phyloP scores from a whole-genome alignment of 495 filamentous ascomycete species.

The Amphirosellinia nigrospora region DNA sequence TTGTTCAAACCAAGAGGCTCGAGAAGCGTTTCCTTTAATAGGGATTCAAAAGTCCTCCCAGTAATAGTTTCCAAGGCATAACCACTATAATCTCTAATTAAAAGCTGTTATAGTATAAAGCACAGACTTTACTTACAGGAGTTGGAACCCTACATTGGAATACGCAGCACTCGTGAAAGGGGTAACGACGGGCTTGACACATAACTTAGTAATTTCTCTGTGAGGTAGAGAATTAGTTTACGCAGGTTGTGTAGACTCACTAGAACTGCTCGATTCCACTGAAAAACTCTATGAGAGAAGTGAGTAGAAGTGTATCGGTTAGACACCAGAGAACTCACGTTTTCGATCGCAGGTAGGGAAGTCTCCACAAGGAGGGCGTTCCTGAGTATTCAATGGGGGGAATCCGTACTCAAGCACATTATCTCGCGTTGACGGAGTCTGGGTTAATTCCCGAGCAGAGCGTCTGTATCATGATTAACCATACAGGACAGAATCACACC shows the following conservation, averaged over 20 bases:
- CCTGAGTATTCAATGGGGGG: constrained; percentile 47
- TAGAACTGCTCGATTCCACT: constrained; percentile 41
- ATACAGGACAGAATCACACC: background rate
- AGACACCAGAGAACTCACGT: constrained; percentile 34
- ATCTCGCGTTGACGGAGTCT: constrained; percentile 40
- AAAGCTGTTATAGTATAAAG: background rate
- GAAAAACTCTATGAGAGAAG: constrained; percentile 47
- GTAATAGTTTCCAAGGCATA: constrained; percentile 51
- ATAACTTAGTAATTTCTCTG: background rate
- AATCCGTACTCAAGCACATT: constrained; percentile 43
- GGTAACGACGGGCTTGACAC: constrained; percentile 40
- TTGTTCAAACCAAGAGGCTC: constrained; percentile 52
- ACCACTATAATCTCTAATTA: constrained; percentile 32
- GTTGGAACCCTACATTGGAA: constrained; percentile 50
- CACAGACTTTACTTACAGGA: constrained; percentile 37
- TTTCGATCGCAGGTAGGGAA: constrained; percentile 44
- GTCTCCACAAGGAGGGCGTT: constrained; percentile 53
- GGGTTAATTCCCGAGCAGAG: constrained; percentile 50
- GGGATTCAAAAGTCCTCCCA: constrained; percentile 41
- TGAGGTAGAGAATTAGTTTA: background rate
- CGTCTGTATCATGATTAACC: constrained; percentile 44
- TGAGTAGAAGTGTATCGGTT: background rate
- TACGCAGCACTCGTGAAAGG: constrained; percentile 47
- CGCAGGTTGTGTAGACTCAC: constrained; percentile 2
- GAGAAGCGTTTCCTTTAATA: constrained; percentile 50